Base-by-base conservation (phyloP, 192 early-diverging fungal genomes). In the Podila epigama region DNA sequence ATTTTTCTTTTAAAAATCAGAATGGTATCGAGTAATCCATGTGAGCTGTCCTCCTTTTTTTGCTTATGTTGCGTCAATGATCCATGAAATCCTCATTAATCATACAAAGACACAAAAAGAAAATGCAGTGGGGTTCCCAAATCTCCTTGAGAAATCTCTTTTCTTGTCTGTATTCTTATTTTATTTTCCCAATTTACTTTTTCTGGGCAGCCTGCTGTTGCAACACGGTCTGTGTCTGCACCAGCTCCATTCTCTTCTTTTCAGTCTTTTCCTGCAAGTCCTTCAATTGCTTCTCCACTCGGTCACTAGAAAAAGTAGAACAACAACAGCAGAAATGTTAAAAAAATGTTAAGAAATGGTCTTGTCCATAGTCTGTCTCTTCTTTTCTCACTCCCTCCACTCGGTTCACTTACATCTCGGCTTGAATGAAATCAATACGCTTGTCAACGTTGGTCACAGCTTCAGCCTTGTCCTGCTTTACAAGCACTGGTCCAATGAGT, bases 401-500 rank as follows among this genome's bases (percentile, higher is more conserved):
- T 33, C 9, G 27, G 15, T 15, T 31, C 25, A 68, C 87, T 80
- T 84, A 94, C 94, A 96, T 94, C 85, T 99, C 96, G 22, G 75
- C 79, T 12, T 78, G 69, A 68, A 99, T 99, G 56, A 90, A 95
- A 62, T 97, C 94, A 48, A 99, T 87, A 58, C 97, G 94, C 81
- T 98, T 98, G 63, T 93, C 87, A 18, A 99, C 96, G 71, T 99
- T 98, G 12, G 86, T 77, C 18, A 68, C 79, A 12, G 97, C 96
- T 77, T 99, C 97, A 7, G 80, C 51, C 61, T 85, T 87, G 5
- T 97, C 96, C 78, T 99, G 96, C 83, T 92, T 96, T 12, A 97
- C 92, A 29, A 99, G 84, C 13, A 97, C 96, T 27, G 97, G 97
- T 0, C 97, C 97, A 64, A 96, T 92, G 57, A 99, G 82, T 72